A percentile compares a stretch with the other conserved stretches of the same genome.
phyloP scores from a whole-genome alignment of 495 filamentous ascomycete species.

The Pyronema domesticum region DNA sequence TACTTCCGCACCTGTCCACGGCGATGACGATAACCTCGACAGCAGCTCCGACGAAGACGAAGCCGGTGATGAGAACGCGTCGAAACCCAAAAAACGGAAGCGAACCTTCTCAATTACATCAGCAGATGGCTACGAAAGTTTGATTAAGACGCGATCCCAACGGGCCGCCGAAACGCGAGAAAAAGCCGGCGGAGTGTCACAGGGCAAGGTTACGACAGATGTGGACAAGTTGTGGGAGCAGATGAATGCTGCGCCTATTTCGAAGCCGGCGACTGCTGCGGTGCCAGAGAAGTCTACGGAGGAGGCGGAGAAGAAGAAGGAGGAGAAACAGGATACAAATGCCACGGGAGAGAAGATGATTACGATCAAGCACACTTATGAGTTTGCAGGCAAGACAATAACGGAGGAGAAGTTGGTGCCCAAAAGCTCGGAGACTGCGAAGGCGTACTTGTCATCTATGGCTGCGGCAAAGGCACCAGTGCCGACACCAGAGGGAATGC shows the following conservation, averaged over 20 bases:
- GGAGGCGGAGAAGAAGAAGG: background rate
- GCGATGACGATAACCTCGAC: slow-evolving; percentile 28
- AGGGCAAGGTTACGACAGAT: slow-evolving; percentile 50
- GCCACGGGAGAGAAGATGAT: slow-evolving; percentile 28
- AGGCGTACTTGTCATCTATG: slow-evolving; percentile 1
- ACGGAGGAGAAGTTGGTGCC: slow-evolving; percentile 10
- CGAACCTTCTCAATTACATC: slow-evolving; percentile 4
- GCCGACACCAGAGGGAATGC: slow-evolving; percentile 18
- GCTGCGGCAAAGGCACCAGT: slow-evolving; percentile 13
- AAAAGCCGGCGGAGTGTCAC: slow-evolving; percentile 34
- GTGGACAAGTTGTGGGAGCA: slow-evolving; percentile 76
- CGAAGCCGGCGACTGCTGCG: background rate
- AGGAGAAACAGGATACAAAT: slow-evolving; percentile 1
- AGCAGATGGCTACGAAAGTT: slow-evolving; percentile 40
- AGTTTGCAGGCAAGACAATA: slow-evolving; percentile 56
- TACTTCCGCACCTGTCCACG: slow-evolving; percentile 30
- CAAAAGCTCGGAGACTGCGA: background rate
- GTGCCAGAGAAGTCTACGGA: background rate
- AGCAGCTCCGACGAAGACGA: slow-evolving; percentile 24
- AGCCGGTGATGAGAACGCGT: slow-evolving; percentile 10
- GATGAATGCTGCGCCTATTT: slow-evolving; percentile 38
- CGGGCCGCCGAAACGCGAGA: slow-evolving; percentile 6
- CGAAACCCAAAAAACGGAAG: slow-evolving; percentile 25
- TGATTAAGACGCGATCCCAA: slow-evolving; percentile 57
- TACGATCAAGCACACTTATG: slow-evolving; percentile 73